These are phyloP conservation scores for Pecoramyces ruminantium DNA, from an alignment of 192 early-diverging fungal species.

Conservation along the genomic window DNA sequence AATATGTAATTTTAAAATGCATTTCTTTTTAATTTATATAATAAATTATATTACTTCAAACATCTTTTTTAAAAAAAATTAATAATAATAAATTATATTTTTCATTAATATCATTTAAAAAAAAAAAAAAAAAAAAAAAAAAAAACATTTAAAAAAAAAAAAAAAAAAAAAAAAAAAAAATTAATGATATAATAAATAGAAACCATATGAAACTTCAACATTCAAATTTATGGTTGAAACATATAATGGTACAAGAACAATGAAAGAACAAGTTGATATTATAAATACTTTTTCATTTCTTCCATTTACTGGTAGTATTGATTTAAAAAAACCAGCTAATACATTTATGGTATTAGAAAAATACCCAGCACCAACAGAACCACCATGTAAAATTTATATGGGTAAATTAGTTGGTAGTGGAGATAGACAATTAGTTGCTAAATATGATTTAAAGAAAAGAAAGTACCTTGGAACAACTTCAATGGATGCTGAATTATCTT, in stretches of 20 bases:
- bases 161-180: background rate
- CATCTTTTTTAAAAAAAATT: too few species aligned
- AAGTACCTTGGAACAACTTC: conserved; percentile 87
- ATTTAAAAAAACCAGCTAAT: conserved; percentile 60
- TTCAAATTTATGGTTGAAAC: conserved; percentile 63
- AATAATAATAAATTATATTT: too few species aligned
- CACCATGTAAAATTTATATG: conserved; percentile 37
- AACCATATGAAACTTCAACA: conserved; percentile 25
- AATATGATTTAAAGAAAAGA: conserved; percentile 87
- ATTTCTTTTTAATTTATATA: too few species aligned
- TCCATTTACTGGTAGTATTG: conserved; percentile 64
- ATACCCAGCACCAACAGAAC: conserved; percentile 20
- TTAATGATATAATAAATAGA: conserved; percentile 10
- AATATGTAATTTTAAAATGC: background rate
- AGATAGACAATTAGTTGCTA: conserved; percentile 4
- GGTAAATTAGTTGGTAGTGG: conserved; percentile 33
- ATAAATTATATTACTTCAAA: too few species aligned
- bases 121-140: too few species aligned
- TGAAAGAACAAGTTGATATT: conserved; percentile 52
- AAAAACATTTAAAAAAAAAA: too few species aligned
- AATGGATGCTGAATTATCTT: conserved; percentile 95
- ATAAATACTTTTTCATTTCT: conserved; percentile 78
- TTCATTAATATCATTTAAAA: conserved; percentile 1
- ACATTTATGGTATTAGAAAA: conserved; percentile 65
- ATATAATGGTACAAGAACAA: conserved; percentile 55